Base-by-base conservation (phyloP, 2,329 filamentous ascomycete genomes). In the Cytospora piceae region DNA sequence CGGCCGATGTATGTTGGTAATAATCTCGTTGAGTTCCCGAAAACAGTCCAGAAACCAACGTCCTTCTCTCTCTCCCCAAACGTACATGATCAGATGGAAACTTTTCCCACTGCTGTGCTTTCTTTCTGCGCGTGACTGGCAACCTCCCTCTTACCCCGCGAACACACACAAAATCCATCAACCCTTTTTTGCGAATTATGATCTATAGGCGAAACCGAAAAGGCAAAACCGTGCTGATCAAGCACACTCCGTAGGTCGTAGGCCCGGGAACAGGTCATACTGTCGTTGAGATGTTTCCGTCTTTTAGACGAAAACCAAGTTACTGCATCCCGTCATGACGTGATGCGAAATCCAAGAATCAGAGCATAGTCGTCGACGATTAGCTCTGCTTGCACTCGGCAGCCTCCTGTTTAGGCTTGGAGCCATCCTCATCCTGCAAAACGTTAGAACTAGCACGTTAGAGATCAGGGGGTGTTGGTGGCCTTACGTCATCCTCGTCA, bases 371-470 rank as follows among this genome's bases (percentile, higher is more conserved):
- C 51, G 68, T 62, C 59, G 54, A 63, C 67, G 69, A 80, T 85
- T 87, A 96, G 82, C 92, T 96, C 82, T 96, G 93, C 86, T 97
- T 97, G 88, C 93, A 97, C 83, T 97, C 93, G 71, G 93, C 92
- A 71, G 93, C 89, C 81, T 96, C 93, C 82, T 95, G 93, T 85
- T 96, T 96, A 66, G 93, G 93, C 85, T 94, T 96, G 72, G 90
- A 89, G 70, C 87, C 88, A 76, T 94, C 92, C 76, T 96, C 92
- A 92, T 96, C 72, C n/a, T 67, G 32, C 20, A 20, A n/a, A 12
- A 64, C 69, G 73, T 76, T 69, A 68, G 65, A 34, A 31, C n/a
- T 4, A 72, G 69, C 58, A 66, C 52, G 42, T 31, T 14, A 59
- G 57, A 24, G 15, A 58, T 52, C 15, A 59, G 17, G 32, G 58